Evolutionary conservation across 139 green algal species (phyloP), one percentile per base, ranked within the genome.

Genomic region (Dunaliella primolecta): DNA sequence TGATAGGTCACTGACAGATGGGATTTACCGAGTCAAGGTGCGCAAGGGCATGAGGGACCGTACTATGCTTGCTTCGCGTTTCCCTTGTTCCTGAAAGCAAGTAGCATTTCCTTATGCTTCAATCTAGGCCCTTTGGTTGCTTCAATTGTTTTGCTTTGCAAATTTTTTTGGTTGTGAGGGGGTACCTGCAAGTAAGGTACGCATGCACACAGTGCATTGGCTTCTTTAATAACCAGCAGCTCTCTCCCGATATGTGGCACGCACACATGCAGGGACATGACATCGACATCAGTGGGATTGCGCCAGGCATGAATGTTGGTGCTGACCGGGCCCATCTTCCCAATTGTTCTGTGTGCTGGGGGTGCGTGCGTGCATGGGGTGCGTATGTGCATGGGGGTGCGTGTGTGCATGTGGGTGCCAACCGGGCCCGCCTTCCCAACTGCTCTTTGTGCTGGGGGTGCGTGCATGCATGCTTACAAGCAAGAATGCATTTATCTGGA

Each of bases 341-440:
- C 84, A 90, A 90, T 81, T 90, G 87, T 81, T 86, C 87, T 55
- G 70, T 89, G 27, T 91, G 88, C 85, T 84, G 85, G 35, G 85
- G 88, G 31, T 91, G 46, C 46, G 46, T 64, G 46, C n/a, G n/a
- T n/a, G n/a, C n/a, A n/a, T n/a, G n/a, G n/a, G n/a, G n/a, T n/a
- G n/a, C n/a, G n/a, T n/a, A n/a, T n/a, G n/a, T n/a, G n/a, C n/a
- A n/a, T n/a, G n/a, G n/a, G n/a, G n/a, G n/a, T n/a, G n/a, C n/a
- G n/a, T n/a, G n/a, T n/a, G n/a, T n/a, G n/a, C n/a, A n/a, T n/a
- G n/a, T n/a, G n/a, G n/a, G n/a, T n/a, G n/a, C n/a, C n/a, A n/a
- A n/a, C n/a, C 86, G 84, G 75, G 1, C 11, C 55, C 76, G 83
- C 74, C 87, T 90, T 64, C 87, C 75, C 84, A 90, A 90, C 84